These are phyloP conservation scores for Boletus rubropictus DNA, from an alignment of 768 basidiomycete species.

Conservation along the genomic window DNA sequence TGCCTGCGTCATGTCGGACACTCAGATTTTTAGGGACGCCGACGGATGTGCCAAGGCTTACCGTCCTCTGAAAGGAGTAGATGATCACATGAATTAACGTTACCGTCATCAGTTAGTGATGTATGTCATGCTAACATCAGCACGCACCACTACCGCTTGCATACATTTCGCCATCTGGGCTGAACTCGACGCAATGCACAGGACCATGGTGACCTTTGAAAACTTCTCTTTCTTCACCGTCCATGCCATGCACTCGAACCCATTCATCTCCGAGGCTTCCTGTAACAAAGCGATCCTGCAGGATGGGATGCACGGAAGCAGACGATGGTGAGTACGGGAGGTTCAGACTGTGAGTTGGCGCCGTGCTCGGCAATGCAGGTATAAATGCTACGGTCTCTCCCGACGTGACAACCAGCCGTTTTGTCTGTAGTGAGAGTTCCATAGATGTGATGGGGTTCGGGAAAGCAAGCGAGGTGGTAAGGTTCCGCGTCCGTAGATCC, in stretches of 20 bases:
- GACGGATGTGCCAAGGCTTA: slow-evolving; percentile 28
- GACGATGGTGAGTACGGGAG: slow-evolving; percentile 88
- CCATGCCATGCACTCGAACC: slow-evolving; percentile 90
- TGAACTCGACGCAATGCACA: slow-evolving; percentile 89
- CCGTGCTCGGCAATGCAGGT: slow-evolving; percentile 58
- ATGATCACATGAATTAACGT: slow-evolving; percentile 3
- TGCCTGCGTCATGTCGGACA: slow-evolving; percentile 45
- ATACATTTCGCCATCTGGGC: slow-evolving; percentile 96
- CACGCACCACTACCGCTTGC: slow-evolving; percentile 91
- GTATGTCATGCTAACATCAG: slow-evolving; percentile 4
- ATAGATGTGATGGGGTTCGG: slow-evolving; percentile 85
- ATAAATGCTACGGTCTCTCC: slow-evolving; percentile 93
- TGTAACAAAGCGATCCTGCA: slow-evolving; percentile 87
- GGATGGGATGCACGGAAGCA: slow-evolving; percentile 88
- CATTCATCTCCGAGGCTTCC: slow-evolving; percentile 90
- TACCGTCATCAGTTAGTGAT: slow-evolving; percentile 6
- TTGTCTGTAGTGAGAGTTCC: slow-evolving; percentile 81
- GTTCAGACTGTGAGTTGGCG: slow-evolving; percentile 67
- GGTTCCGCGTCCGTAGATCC: slow-evolving; percentile 78
- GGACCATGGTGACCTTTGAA: slow-evolving; percentile 97
- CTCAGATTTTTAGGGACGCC: slow-evolving; percentile 3
- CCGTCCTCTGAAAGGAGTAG: slow-evolving; percentile 76
- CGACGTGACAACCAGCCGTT: slow-evolving; percentile 82
- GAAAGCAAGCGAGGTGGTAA: slow-evolving; percentile 67
- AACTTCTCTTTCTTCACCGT: slow-evolving; percentile 85